Evolutionary conservation across 116 monocot genomes (phyloP), one percentile per base, ranked within the genome.

Genomic region (Zostera marina): DNA sequence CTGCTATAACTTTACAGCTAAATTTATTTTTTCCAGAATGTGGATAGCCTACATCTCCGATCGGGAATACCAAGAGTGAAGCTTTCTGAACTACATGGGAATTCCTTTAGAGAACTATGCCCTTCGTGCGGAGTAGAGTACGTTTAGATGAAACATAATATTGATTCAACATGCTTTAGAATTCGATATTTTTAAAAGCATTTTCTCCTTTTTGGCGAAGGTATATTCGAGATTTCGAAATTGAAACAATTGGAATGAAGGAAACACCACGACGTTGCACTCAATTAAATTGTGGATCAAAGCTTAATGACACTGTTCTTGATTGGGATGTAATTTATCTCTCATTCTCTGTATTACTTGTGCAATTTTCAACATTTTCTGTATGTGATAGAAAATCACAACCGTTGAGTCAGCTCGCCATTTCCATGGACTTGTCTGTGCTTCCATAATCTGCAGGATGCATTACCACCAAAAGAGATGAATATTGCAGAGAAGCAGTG

Each of bases 231-330:
- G 98, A 99, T 87, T 99, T 99, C 87, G 98, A 99, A 77, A 70
- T 99, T 63, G 98, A 99, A 66, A 99, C 98, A 4, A 81, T 99
- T 81, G 98, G 98, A 58, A 66, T 91, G 91, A 99, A 99, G 73
- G 72, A 77, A 53, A 99, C 98, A 57, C 77, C 83, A 66, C 80
- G 98, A 56, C 83, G 79, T 11, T 99, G 98, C 77, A 79, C 98
- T 51, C 63, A 74, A 58, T 39, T 44, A 25, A 81, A 74, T 16
- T 99, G 98, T 67, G 68, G 72, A 65, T 80, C 72, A 55, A 86
- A 79, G 66, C 81, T 99, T 48, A 86, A 53, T 56, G 98, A 99
- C 66, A 86, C 91, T 13, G 91, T 99, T 67, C 91, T 99, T 68
- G 98, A 99, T 70, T 99, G 98, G 98, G 98, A 90, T 86, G 98